Percentiles rank a stretch among this genome's conserved stretches.
Conservation (phyloP, 192 early-diverging fungal genomes). For the Coemansia sp. region DNA sequence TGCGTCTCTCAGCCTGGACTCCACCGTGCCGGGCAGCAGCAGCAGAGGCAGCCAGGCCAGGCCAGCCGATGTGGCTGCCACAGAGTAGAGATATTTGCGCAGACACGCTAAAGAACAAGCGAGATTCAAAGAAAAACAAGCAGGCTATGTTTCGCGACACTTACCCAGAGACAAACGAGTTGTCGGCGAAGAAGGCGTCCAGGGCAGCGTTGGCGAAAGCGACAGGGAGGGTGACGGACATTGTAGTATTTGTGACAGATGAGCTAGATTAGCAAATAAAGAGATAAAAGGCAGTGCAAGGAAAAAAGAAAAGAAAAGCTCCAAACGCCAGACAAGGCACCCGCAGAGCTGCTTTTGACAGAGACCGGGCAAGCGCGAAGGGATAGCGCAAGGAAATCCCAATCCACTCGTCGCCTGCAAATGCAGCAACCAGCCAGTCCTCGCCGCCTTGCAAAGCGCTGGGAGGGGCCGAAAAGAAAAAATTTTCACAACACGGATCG, state of each 20-base stretch:
- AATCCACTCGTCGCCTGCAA: not conserved
- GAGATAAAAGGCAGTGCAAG: conserved; percentile 3
- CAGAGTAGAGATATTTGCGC: too few relatives aligned
- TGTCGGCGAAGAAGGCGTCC: conserved; percentile 73
- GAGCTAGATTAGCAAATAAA: conserved; percentile 3
- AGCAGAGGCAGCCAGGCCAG: not conserved
- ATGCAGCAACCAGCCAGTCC: too few relatives aligned
- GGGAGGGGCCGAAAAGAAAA: too few relatives aligned
- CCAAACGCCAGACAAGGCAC: too few relatives aligned
- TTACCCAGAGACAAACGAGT: conserved; percentile 77
- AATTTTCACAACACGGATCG: not conserved
- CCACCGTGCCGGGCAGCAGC: not conserved
- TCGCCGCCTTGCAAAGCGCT: too few relatives aligned
- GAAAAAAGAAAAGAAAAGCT: conserved; percentile 1
- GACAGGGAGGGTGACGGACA: conserved; percentile 66
- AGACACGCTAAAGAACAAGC: too few relatives aligned
- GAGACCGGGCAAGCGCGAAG: too few relatives aligned
- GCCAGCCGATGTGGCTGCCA: too few relatives aligned
- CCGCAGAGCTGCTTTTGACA: too few relatives aligned
- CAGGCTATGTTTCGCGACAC: conserved; percentile 5
- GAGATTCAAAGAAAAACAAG: not conserved
- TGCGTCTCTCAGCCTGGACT: too few relatives aligned
- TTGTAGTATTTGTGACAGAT: conserved; percentile 31
- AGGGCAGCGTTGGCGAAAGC: conserved; percentile 63
- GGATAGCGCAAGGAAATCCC: too few relatives aligned